Base-by-base conservation (phyloP, 1,284 basidiomycete species). In the Apiotrichum mycotoxinovorans region DNA sequence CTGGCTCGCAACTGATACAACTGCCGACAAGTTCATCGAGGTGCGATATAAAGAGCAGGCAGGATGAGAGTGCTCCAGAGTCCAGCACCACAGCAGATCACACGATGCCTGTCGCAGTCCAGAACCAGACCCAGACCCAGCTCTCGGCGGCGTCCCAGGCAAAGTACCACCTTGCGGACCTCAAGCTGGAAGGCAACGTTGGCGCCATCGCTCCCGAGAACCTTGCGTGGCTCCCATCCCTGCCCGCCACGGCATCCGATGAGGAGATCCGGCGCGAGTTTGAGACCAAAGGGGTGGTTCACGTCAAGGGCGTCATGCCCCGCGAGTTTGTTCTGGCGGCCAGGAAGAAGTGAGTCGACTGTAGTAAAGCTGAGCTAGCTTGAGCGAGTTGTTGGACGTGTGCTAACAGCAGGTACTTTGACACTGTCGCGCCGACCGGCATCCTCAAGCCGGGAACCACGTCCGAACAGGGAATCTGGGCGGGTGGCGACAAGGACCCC, bases 301-400 rank as follows among this genome's bases (percentile, higher is more conserved):
- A 54, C 30, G 27, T 65, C 51, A 58, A 57, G 47, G 58, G 58
- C 25, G 58, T 63, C 14, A 63, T 65, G 35, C 61, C 61, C 17
- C 53, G 54, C 18, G 61, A 63, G 12, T 34, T 43, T 3, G 63
- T 65, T 11, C 51, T 60, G 1, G 60, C 44, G 27, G 48, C 53
- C 43, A 18, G 57, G 20, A 42, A 35, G 15, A 56, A 46, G 53
- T 51, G 52, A 33, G 52, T 41, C 20, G 27, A n/a, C n/a, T n/a
- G n/a, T n/a, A n/a, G n/a, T n/a, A n/a, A 30, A 30, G 30, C 30
- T 12, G 7, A 5, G 15, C 20, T 15, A 7, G 8, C 14, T 15
- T 15, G 4, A 26, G 51, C 12, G 40, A 18, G 15, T 20, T 2
- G 7, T n/a, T n/a, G n/a, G n/a, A n/a, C n/a, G n/a, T n/a, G n/a